Percentiles rank a stretch among this genome's conserved stretches.
Conservation (phyloP, 2,329 filamentous ascomycete species). For the Microsporum ferrugineum region DNA sequence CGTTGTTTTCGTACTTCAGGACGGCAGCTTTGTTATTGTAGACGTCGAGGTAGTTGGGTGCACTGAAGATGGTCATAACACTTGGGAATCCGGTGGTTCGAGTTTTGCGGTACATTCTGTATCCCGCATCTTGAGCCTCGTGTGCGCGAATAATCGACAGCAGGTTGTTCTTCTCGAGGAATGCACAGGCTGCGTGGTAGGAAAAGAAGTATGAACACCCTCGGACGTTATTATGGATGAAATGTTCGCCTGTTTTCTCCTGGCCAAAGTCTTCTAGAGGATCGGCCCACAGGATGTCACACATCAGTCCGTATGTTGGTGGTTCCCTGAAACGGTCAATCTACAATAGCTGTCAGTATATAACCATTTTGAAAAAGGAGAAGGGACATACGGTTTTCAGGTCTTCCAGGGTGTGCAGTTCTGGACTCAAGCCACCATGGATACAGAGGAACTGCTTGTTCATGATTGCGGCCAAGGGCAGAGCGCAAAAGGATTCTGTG, state of each 20-base stretch:
- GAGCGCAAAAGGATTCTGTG: conserved; percentile 92
- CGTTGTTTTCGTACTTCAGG: conserved; percentile 98
- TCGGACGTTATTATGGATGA: conserved; percentile 94
- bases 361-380: neutral
- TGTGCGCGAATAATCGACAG: conserved; percentile 94
- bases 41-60: conserved; percentile 95
- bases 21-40: conserved; percentile 99
- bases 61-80: conserved; percentile 99
- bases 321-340: conserved; percentile 97
- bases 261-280: conserved; percentile 97
- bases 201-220: conserved; percentile 99
- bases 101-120: conserved; percentile 98
- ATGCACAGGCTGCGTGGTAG: conserved; percentile 90
- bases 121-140: conserved; percentile 96
- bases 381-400: conserved; percentile 60
- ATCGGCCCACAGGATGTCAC: conserved; percentile 97
- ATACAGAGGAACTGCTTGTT: conserved; percentile 99
- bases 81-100: conserved; percentile 95
- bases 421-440: conserved; percentile 88
- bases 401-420: conserved; percentile 91
- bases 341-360: conserved; percentile 33
- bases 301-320: conserved; percentile 95
- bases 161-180: conserved; percentile 97
- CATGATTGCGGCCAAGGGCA: conserved; percentile 93
- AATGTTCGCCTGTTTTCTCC: conserved; percentile 96